phyloP scores from a whole-genome alignment of 192 early-diverging fungal genomes.

The Linnemannia exigua region DNA sequence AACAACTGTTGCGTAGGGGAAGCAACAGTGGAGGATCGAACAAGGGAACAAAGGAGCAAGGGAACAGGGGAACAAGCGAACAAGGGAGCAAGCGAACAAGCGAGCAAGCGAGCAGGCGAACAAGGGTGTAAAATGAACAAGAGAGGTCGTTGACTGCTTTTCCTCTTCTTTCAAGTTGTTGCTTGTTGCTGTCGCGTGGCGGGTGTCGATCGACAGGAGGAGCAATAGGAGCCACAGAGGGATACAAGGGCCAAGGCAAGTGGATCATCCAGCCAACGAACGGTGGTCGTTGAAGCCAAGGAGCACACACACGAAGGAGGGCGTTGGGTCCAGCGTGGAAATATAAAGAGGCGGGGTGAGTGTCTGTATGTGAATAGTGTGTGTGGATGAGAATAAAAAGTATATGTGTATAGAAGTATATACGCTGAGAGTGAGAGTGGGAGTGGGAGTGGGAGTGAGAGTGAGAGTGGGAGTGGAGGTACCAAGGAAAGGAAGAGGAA shows the following conservation, averaged over 20 bases:
- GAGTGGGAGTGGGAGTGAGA: not conserved
- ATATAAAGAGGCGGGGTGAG: not conserved
- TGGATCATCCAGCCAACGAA: constrained; percentile 24
- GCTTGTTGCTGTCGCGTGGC: too few relatives aligned
- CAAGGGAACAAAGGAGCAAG: not conserved
- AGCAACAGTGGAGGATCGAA: not conserved
- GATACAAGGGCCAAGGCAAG: constrained; percentile 17
- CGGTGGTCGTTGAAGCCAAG: constrained; percentile 19
- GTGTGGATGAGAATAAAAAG: not conserved
- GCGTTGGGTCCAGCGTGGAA: not conserved
- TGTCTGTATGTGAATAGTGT: too few relatives aligned
- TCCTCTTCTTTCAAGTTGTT: too few relatives aligned
- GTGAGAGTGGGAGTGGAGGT: too few relatives aligned
- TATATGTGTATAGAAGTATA: too few relatives aligned
- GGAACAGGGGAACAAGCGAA: too few relatives aligned
- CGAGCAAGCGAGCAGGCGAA: not conserved
- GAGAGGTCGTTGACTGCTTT: not conserved
- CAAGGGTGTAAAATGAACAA: too few relatives aligned
- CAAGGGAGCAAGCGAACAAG: not conserved
- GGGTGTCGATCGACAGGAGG: not conserved
- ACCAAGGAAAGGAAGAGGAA: too few relatives aligned
- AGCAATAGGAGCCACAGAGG: not conserved
- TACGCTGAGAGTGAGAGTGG: not conserved
- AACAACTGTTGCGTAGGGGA: too few relatives aligned
- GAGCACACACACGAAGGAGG: not conserved